Percentiles rank a stretch among this genome's conserved stretches.
Conservation (phyloP, 495 filamentous ascomycete genomes). For the Penicillium canescens region DNA sequence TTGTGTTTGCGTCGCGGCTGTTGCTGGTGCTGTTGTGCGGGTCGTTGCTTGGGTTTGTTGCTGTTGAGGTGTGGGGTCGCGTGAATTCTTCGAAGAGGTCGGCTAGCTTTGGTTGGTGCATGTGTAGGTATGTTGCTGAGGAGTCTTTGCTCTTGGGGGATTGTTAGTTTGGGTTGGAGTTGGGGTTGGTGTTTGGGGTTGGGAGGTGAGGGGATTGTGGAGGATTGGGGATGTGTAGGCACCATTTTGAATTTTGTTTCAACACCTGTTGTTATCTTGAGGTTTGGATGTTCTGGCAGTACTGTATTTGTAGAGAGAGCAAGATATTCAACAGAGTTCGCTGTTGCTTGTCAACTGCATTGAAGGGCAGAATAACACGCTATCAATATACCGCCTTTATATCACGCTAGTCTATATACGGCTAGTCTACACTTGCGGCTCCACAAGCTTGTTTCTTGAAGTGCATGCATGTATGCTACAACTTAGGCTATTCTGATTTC, state of each 20-base stretch:
- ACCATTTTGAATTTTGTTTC: constrained; percentile 20
- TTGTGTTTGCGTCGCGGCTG: constrained; percentile 21
- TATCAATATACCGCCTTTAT: not conserved
- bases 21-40: constrained; percentile 11
- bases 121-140: constrained; percentile 83
- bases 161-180: constrained; percentile 13
- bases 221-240: not conserved
- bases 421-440: no score
- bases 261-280: not conserved
- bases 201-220: not conserved
- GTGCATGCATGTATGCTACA: no score
- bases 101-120: constrained; percentile 74
- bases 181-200: not conserved
- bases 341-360: constrained; percentile 1
- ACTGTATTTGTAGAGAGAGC: not conserved
- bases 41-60: constrained; percentile 23
- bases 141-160: constrained; percentile 82
- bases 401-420: no score
- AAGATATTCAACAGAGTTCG: no score
- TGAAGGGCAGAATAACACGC: constrained; percentile 1
- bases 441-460: no score
- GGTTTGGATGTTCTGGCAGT: not conserved
- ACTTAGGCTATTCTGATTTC: no score
- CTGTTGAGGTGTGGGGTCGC: constrained; percentile 38
- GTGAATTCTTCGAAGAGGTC: constrained; percentile 90